Evolutionary conservation across 768 basidiomycete genomes (phyloP), one percentile per base, ranked within the genome.

Genomic region (Terana coerulea): DNA sequence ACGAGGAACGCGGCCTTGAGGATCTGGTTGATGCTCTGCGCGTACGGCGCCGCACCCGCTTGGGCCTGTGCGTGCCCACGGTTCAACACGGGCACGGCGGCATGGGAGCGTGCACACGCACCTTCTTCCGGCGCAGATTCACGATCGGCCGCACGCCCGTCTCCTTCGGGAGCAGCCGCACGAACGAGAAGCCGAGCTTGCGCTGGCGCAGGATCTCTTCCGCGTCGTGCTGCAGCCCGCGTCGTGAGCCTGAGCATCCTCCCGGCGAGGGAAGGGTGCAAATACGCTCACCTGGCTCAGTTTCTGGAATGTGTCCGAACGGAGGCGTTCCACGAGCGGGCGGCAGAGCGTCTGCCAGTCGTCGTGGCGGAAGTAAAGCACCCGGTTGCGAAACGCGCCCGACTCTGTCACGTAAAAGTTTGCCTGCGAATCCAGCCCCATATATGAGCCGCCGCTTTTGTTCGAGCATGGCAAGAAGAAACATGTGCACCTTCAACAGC

Each of bases 381-480:
- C 77, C 37, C 81, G 80, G 54, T 94, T 88, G 34, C 86, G 77
- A 60, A 85, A 91, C 6, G 86, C 88, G 17, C 88, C 84, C 0
- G 95, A 91, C 57, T 98, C 91, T 0, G 97, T 98, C 37, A 93
- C 76, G 67, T 98, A 98, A 69, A 97, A 99, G 0, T 86, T 85
- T 2, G 91, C 91, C 95, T 98, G 49, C 4, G 24, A 7, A 42
- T 15, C 14, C 3, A 6, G 17, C 4, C 17, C 17, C 5, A 15
- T 8, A 34, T n/a, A n/a, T n/a, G n/a, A n/a, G n/a, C n/a, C n/a
- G n/a, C n/a, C n/a, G n/a, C n/a, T n/a, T n/a, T n/a, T n/a, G 29
- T 11, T 4, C n/a, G 24, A 11, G 19, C n/a, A n/a, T n/a, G n/a
- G n/a, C n/a, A n/a, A n/a, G n/a, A n/a, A n/a, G n/a, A n/a, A n/a